A percentile compares a stretch with the other conserved stretches of the same genome.
These are phyloP conservation scores for Arthrobotrys musiformis DNA, from an alignment of 2,329 filamentous ascomycete species.

Conservation along the genomic window DNA sequence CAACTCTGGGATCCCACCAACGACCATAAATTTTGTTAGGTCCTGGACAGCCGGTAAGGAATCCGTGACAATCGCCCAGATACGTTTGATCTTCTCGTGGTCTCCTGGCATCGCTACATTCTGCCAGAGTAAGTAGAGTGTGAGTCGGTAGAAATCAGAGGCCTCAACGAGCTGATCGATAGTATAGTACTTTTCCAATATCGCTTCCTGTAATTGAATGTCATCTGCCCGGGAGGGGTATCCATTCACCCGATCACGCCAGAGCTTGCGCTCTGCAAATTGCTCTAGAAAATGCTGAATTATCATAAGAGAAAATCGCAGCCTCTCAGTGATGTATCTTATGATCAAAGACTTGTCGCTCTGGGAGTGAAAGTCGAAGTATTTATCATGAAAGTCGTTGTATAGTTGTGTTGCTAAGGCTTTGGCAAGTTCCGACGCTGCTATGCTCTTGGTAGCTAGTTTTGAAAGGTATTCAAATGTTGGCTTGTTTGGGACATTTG, in stretches of 20 bases:
- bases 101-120: constrained; percentile 40
- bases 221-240: constrained; percentile 41
- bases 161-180: constrained; percentile 50
- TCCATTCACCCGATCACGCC: constrained; percentile 38
- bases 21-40: constrained; percentile 51
- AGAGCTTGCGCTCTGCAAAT: constrained; percentile 46
- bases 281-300: constrained; percentile 53
- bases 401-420: constrained; percentile 46
- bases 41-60: constrained; percentile 46
- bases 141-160: constrained; percentile 52
- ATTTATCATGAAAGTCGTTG: constrained; percentile 51
- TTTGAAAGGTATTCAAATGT: constrained; percentile 47
- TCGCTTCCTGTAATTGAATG: constrained; percentile 48
- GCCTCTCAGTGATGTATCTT: constrained; percentile 48
- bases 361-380: constrained; percentile 40
- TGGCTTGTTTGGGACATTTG: constrained; percentile 19
- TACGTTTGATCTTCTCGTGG: constrained; percentile 34
- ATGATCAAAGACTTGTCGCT: constrained; percentile 36
- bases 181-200: constrained; percentile 54
- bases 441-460: constrained; percentile 53
- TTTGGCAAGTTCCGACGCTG: constrained; percentile 41
- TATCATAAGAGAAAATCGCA: constrained; percentile 50
- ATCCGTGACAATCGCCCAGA: constrained; percentile 50
- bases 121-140: constrained; percentile 47
- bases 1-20: constrained; percentile 41